Evolutionary conservation across 2,329 filamentous ascomycete genomes (phyloP).

Genomic region (Byssoonygena ceratinophila): DNA sequence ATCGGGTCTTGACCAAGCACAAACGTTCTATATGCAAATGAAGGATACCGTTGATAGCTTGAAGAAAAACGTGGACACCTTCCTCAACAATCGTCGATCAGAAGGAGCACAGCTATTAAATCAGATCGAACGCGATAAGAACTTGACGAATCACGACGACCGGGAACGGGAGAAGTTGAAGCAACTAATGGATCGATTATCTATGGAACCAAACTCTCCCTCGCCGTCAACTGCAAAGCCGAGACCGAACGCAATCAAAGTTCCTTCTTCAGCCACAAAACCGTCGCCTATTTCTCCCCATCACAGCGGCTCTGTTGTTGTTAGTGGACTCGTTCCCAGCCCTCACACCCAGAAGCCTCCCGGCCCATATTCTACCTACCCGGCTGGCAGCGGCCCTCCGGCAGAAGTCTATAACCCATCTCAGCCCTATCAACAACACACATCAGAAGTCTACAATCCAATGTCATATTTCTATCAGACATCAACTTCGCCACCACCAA

Average conservation of each 20-base stretch:
- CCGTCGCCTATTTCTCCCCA: conserved; percentile 32
- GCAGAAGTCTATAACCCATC: background rate
- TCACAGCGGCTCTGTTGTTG: conserved; percentile 18
- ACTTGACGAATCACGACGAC: conserved; percentile 54
- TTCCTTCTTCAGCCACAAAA: conserved; percentile 19
- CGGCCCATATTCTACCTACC: conserved; percentile 18
- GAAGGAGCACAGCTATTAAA: conserved; percentile 83
- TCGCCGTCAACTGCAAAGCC: conserved; percentile 38
- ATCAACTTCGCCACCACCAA: conserved; percentile 35
- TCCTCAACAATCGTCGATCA: conserved; percentile 84
- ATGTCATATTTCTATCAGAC: conserved; percentile 40
- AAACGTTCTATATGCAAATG: conserved; percentile 93
- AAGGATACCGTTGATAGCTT: conserved; percentile 84
- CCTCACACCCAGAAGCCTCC: conserved; percentile 4
- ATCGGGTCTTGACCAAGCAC: conserved; percentile 74
- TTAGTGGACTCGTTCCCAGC: conserved; percentile 1
- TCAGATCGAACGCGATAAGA: conserved; percentile 73
- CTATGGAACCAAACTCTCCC: conserved; percentile 54
- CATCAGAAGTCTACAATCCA: conserved; percentile 41
- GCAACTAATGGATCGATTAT: conserved; percentile 90
- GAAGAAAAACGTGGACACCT: conserved; percentile 90
- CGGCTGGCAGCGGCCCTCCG: conserved; percentile 18
- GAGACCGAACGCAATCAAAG: conserved; percentile 25
- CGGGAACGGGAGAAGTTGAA: conserved; percentile 75
- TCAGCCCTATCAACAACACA: conserved; percentile 24